Conservation (phyloP, 2,329 filamentous ascomycete species). For the Sporothrix schenckii region DNA sequence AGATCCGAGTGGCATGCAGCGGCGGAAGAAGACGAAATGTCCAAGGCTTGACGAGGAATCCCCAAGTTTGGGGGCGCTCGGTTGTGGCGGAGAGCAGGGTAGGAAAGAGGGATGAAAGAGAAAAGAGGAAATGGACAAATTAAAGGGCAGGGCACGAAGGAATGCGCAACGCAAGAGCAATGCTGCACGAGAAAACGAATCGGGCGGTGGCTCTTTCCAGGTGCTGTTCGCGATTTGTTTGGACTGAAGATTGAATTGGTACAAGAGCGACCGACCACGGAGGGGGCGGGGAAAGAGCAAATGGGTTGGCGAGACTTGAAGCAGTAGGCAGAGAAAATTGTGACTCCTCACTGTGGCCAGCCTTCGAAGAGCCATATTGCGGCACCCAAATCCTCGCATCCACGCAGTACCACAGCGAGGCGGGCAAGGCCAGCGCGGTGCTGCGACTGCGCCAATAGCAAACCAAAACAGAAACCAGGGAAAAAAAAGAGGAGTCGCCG, state of each 20-base stretch:
- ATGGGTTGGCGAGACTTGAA: conserved; percentile 24
- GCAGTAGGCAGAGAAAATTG: conserved; percentile 17
- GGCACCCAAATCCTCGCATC: conserved; percentile 1
- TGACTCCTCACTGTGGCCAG: conserved; percentile 11
- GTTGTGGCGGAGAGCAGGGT: neutral
- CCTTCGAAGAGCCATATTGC: conserved; percentile 5
- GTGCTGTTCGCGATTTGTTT: conserved; percentile 31
- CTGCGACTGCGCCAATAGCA: conserved; percentile 20
- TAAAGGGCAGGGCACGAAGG: conserved; percentile 6
- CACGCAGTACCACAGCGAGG: neutral
- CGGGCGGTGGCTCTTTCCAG: conserved; percentile 32
- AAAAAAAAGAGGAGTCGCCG: conserved; percentile 26
- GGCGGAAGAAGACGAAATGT: neutral
- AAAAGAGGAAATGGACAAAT: conserved; percentile 4
- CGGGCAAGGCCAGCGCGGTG: neutral
- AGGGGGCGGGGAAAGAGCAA: conserved; percentile 36
- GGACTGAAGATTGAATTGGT: conserved; percentile 33
- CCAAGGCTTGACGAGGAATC: neutral
- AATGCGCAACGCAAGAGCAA: conserved; percentile 13
- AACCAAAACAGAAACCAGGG: conserved; percentile 20
- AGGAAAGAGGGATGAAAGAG: neutral
- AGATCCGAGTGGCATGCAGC: conserved; percentile 11
- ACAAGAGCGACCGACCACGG: conserved; percentile 35
- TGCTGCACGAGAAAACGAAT: conserved; percentile 24
- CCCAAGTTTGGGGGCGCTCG: neutral